These are phyloP conservation scores for Ophiostoma ulmi DNA, from an alignment of 2,329 filamentous ascomycete genomes.

Conservation along the genomic window DNA sequence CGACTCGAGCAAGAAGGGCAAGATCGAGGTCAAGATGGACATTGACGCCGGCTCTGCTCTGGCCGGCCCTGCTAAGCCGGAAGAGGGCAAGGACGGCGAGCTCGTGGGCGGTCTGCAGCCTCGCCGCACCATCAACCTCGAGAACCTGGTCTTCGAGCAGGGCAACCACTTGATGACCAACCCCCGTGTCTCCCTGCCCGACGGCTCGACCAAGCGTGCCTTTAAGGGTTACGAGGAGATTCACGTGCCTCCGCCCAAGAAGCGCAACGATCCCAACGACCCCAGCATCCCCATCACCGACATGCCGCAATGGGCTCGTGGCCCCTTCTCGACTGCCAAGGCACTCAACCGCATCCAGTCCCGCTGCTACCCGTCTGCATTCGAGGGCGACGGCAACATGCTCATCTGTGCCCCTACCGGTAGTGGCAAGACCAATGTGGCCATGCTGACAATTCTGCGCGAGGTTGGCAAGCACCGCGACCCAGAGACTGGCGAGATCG, in stretches of 20 bases:
- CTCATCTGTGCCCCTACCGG: constrained; percentile 95
- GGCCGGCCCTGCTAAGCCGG: constrained; percentile 50
- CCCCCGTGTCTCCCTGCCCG: constrained; percentile 84
- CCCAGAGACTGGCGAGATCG: constrained; percentile 82
- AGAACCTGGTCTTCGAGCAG: constrained; percentile 95
- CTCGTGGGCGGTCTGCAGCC: constrained; percentile 81
- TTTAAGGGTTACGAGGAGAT: constrained; percentile 99
- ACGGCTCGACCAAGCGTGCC: constrained; percentile 88
- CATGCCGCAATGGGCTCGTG: constrained; percentile 85
- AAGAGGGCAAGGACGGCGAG: constrained; percentile 54
- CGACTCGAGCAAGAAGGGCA: constrained; percentile 52
- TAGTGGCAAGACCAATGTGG: constrained; percentile 97
- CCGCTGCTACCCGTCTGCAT: constrained; percentile 84
- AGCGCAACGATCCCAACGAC: constrained; percentile 74
- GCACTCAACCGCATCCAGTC: constrained; percentile 94
- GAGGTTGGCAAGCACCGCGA: constrained; percentile 96
- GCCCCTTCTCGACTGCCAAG: constrained; percentile 78
- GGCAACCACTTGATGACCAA: constrained; percentile 99
- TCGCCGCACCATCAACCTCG: constrained; percentile 81
- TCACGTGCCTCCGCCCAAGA: constrained; percentile 89
- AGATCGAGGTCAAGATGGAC: constrained; percentile 92
- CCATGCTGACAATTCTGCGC: constrained; percentile 91
- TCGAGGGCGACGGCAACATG: constrained; percentile 94
- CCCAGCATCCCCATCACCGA: constrained; percentile 77
- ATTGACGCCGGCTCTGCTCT: constrained; percentile 61